phyloP scores from a whole-genome alignment of 805 yeast species.

The Geotrichum ghanense region DNA sequence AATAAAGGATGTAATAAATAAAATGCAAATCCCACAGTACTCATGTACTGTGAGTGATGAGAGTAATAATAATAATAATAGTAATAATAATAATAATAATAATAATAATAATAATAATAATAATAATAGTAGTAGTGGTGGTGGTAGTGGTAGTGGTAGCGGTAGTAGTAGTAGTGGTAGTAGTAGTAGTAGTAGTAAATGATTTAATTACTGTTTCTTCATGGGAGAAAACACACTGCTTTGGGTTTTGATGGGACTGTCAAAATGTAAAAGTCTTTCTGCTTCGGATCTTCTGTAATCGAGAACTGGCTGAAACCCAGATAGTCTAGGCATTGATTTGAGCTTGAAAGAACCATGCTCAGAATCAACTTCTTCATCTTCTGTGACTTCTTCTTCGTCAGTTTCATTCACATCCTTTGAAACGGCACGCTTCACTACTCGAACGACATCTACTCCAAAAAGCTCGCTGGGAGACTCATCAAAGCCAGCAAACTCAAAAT shows the following conservation, averaged over 20 bases:
- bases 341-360: background rate
- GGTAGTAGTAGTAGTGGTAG: too few relatives aligned
- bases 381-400: conserved; percentile 4
- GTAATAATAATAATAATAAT: too few relatives aligned
- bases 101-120: too few relatives aligned
- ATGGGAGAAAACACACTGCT: conserved; percentile 10
- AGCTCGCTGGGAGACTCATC: conserved; percentile 20
- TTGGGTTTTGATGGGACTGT: conserved; percentile 16
- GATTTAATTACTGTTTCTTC: background rate
- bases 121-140: too few relatives aligned
- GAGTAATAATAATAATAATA: too few relatives aligned
- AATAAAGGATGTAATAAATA: too few relatives aligned
- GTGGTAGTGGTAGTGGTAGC: too few relatives aligned
- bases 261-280: conserved; percentile 9
- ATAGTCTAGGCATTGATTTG: background rate
- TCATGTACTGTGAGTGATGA: too few relatives aligned
- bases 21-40: too few relatives aligned
- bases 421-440: conserved; percentile 37
- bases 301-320: background rate
- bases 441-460: conserved; percentile 47
- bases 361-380: background rate
- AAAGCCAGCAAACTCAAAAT: conserved; percentile 17
- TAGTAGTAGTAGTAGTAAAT: too few relatives aligned
- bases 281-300: background rate
- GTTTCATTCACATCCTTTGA: conserved; percentile 16